Evolutionary conservation across 768 basidiomycete genomes (phyloP), one percentile per base, ranked within the genome.

Genomic region (Cystobasidium onofrii): DNA sequence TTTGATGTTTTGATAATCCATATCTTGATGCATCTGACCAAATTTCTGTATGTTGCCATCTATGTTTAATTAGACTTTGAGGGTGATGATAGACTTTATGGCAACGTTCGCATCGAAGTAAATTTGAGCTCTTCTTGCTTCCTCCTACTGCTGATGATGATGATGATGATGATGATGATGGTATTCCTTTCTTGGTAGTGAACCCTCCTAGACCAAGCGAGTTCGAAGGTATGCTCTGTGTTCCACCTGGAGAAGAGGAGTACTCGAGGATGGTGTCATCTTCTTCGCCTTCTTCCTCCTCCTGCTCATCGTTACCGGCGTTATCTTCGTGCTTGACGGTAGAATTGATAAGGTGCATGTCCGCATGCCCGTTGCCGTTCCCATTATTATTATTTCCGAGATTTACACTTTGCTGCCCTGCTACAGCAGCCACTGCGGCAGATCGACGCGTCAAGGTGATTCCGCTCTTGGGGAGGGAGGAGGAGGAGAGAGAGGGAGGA

Each of bases 21-120:
- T 93, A 88, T 80, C 93, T 91, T 76, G 89, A 86, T 1, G 93
- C 90, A 80, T 93, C 91, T 54, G 90, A 88, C 95, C 95, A 98
- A 78, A 96, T 92, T 23, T 91, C 90, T 39, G 90, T 91, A 80
- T 95, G 92, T 55, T 71, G 69, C 69, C 69, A 71, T 52, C 69
- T 52, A 60, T 55, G 69, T 54, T 71, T 71, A 27, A 71, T 71
- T 1, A 71, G 55, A 39, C 36, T 41, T 44, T 71, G 69, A 9
- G 69, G 69, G 27, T 71, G 69, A 31, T 71, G 69, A 44, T 71
- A 71, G n/a, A 71, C 69, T 55, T 71, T 71, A 36, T 71, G 50
- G 27, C 69, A 71, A 12, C 69, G 52, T 44, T 71, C 69, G 69
- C 69, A 71, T 52, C 46, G 15, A 27, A 60, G 57, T 13, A 60